Conservation (phyloP, 768 basidiomycete genomes). For the Tulasnella sp. region DNA sequence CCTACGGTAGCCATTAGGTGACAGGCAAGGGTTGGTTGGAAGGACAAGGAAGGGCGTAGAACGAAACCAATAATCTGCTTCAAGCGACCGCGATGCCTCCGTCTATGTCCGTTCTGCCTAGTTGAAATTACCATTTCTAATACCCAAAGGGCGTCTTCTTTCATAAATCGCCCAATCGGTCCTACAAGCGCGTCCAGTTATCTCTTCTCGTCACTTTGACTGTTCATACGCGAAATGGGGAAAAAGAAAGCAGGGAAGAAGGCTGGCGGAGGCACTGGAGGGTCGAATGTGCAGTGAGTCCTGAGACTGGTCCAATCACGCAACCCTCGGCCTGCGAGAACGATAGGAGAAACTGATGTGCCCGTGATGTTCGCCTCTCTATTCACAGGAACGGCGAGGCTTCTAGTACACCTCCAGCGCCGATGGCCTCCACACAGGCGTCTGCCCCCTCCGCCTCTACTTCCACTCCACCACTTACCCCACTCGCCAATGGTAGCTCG, state of each 20-base stretch:
- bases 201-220: too few species aligned
- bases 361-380: too few species aligned
- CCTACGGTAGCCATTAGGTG: neutral
- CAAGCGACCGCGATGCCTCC: neutral
- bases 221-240: neutral
- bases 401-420: neutral
- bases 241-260: constrained; percentile 10
- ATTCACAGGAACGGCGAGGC: too few species aligned
- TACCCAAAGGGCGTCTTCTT: neutral
- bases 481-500: neutral
- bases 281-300: neutral
- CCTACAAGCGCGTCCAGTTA: too few species aligned
- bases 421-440: neutral
- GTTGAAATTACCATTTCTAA: too few species aligned
- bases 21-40: neutral
- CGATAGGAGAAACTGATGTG: too few species aligned
- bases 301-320: neutral
- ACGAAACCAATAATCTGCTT: neutral
- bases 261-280: neutral
- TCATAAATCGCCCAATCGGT: too few species aligned
- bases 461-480: neutral
- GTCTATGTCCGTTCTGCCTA: constrained; percentile 1
- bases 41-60: neutral
- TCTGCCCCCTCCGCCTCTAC: neutral
- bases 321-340: too few species aligned